Evolutionary conservation across 2,329 filamentous ascomycete genomes (phyloP), one percentile per base, ranked within the genome.

Genomic region (Cladosporium sp.): DNA sequence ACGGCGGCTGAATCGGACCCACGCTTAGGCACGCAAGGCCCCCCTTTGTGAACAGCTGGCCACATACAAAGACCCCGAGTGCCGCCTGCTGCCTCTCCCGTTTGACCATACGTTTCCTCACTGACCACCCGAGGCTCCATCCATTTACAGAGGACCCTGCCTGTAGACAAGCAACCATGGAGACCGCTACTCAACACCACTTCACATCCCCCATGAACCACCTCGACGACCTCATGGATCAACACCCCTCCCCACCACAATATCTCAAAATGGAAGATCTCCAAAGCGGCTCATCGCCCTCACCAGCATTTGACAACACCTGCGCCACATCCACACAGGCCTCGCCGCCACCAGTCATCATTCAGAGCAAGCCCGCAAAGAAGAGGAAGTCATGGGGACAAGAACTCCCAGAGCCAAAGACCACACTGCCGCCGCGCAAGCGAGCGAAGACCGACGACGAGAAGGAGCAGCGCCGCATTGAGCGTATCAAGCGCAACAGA

Each of bases 361-460:
- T 77, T 24, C 70, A 74, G 41, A 75, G 73, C 4, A 74, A 73
- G 61, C 74, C 71, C 49, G 74, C 75, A 32, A 77, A 77, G 71
- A 77, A 77, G 71, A 54, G 95, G 75, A 99, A 98, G 83, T 98
- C 95, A 59, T 99, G 95, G 95, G 95, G 95, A 59, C 95, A 99
- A 80, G 92, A 96, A 78, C 88, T 98, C 49, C 95, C 95, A 21
- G 92, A 96, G 76, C 95, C 95, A 52, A 98, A 97, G 86, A 98
- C 95, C 36, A 96, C 94, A 76, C 88, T 98, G 8, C 94, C 94
- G 68, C 94, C 94, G 47, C 90, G 93, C 71, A 99, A 99, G 87
- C 92, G 95, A 69, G 95, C 95, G 73, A 99, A 98, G 86, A 99
- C 95, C 2, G 94, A 96, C 74, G 95, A 97, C 75, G 95, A 99